phyloP scores from a whole-genome alignment of 148 eudicot species.

The Tetragonia tetragonoides region DNA sequence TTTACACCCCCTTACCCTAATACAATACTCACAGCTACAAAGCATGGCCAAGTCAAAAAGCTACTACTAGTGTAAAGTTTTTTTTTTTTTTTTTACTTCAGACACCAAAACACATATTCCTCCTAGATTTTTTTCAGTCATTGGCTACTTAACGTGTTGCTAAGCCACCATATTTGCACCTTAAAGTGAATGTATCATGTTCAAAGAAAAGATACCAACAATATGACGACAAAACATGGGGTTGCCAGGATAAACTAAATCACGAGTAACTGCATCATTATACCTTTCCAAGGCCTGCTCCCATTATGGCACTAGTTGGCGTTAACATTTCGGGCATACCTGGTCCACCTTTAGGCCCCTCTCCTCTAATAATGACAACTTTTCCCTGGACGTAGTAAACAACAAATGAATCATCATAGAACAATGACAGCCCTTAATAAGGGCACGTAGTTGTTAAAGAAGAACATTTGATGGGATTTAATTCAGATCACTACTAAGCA shows the following conservation, averaged over 20 bases:
- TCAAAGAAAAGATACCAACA: background rate
- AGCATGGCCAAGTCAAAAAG: no score
- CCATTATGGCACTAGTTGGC: constrained; percentile 88
- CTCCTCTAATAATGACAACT: constrained; percentile 80
- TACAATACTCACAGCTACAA: no score
- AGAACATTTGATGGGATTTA: background rate
- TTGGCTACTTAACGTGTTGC: no score
- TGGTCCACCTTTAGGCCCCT: constrained; percentile 86
- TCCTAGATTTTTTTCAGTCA: no score
- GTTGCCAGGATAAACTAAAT: background rate
- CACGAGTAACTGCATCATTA: background rate
- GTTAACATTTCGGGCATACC: constrained; percentile 93
- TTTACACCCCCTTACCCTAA: no score
- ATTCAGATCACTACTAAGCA: background rate
- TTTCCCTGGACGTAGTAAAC: constrained; percentile 47
- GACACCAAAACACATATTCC: no score
- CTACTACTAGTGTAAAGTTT: no score
- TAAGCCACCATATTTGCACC: background rate
- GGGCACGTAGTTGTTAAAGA: background rate
- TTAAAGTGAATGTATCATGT: background rate
- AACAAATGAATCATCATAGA: background rate
- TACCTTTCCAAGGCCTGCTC: constrained; percentile 92
- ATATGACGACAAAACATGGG: background rate
- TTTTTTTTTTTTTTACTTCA: no score
- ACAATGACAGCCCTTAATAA: no score